Evolutionary conservation across 768 basidiomycete species (phyloP).

Genomic region (Vararia minispora): DNA sequence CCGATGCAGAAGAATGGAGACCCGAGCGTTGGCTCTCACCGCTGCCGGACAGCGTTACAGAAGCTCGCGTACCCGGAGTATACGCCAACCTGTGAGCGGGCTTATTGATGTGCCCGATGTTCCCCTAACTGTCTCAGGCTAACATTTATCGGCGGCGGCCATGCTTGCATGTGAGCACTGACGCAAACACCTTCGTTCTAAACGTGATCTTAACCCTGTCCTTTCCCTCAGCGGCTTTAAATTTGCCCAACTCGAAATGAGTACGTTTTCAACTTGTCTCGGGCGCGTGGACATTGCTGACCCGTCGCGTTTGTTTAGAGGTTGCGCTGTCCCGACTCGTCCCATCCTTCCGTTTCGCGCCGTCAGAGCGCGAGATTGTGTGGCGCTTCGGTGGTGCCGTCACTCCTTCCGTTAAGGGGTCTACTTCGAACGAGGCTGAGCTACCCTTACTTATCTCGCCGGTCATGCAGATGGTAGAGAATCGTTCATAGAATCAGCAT

Average conservation of each 20-base stretch:
- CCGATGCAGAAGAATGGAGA: not conserved
- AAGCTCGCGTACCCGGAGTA: conserved; percentile 18
- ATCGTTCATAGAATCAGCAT: too few species aligned
- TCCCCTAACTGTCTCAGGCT: not conserved
- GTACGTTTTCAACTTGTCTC: not conserved
- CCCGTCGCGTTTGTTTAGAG: not conserved
- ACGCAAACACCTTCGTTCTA: not conserved
- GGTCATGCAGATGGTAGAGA: too few species aligned
- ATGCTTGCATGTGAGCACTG: not conserved
- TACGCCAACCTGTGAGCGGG: conserved; percentile 12
- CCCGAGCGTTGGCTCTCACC: conserved; percentile 26
- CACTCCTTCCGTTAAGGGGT: not conserved
- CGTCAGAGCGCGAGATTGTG: not conserved
- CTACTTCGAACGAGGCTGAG: not conserved
- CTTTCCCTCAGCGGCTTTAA: not conserved
- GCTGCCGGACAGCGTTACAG: conserved; percentile 9
- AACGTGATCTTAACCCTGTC: not conserved
- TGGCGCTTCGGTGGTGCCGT: conserved; percentile 2
- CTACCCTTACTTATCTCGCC: too few species aligned
- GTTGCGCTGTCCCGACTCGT: not conserved
- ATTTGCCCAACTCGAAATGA: not conserved
- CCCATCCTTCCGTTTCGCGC: not conserved
- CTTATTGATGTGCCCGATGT: not conserved
- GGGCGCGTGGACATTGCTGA: not conserved
- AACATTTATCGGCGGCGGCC: not conserved